Evolutionary conservation across 78 protist genomes (phyloP), one percentile per base, ranked within the genome.

Genomic region (Dictyostelium firmibasis): DNA sequence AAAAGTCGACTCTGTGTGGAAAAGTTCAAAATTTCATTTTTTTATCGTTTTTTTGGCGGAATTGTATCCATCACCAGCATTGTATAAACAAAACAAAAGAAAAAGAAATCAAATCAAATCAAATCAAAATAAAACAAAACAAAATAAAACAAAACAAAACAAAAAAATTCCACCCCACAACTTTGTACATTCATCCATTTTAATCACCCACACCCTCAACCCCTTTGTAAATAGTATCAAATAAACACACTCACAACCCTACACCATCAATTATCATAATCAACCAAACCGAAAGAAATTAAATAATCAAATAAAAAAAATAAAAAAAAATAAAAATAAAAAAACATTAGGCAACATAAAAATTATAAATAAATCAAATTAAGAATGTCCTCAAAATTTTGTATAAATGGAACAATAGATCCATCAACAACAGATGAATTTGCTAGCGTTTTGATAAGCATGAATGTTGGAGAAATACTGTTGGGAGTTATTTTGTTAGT

Each of bases 341-440:
- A 44, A 10, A 44, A 3, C 43, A 38, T 38, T 38, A 38, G 43
- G 43, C 4, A 20, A 57, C n/a, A n/a, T n/a, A n/a, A n/a, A n/a
- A n/a, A n/a, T n/a, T n/a, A n/a, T n/a, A n/a, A n/a, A n/a, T n/a
- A 57, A 57, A 57, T 14, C 67, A 57, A 20, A 20, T 57, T 53
- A 57, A 20, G 5, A 57, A 57, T 57, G 67, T 20, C 67, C 20
- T 67, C 75, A 67, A 67, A 67, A 62, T 87, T 57, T 70, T 89
- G 94, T 89, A 41, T 89, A 27, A 89, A 89, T 89, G 94, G 94
- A n/a, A 81, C 87, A 36, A 10, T 35, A 35, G 41, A 29, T 47
- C 94, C 94, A 31, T 23, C 31, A 14, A 23, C 86, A n/a, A 4
- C 82, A 8, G 13, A 79, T 0, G 92, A 84, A 25, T 93, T 47